Evolutionary conservation across 169 alveolate species (phyloP).

Genomic region (Plasmodium vinckei): DNA sequence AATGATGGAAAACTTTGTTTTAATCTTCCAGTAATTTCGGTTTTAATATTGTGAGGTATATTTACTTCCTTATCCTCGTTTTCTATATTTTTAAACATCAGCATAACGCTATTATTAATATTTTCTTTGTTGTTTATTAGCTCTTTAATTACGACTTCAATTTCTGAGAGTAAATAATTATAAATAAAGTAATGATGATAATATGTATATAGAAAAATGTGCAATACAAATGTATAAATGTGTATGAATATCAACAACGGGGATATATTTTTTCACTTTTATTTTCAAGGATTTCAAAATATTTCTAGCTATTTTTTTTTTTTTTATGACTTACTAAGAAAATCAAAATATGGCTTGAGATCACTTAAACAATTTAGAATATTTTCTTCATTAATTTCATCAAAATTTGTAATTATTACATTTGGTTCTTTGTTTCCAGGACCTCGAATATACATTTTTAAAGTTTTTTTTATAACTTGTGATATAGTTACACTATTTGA

Average conservation of each 20-base stretch:
- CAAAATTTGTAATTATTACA: constrained; percentile 75
- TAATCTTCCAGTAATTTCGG: constrained; percentile 73
- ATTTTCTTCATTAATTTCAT: constrained; percentile 79
- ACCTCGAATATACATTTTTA: constrained; percentile 77
- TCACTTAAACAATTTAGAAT: constrained; percentile 33
- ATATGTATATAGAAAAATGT: too few species aligned
- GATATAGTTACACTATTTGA: constrained; percentile 81
- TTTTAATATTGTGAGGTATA: constrained; percentile 48
- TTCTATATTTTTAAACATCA: constrained; percentile 34
- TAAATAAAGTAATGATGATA: too few species aligned
- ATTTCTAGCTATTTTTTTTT: not conserved
- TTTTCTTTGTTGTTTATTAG: constrained; percentile 56
- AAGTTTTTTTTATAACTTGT: constrained; percentile 81
- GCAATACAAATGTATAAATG: not conserved
- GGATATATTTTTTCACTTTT: not conserved
- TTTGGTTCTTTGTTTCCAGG: constrained; percentile 79
- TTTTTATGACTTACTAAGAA: constrained; percentile 39
- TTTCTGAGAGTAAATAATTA: constrained; percentile 22
- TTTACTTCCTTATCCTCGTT: constrained; percentile 33
- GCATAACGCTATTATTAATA: constrained; percentile 57
- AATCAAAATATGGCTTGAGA: constrained; percentile 71
- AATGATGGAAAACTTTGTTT: constrained; percentile 68
- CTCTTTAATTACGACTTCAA: constrained; percentile 48
- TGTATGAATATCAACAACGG: not conserved
- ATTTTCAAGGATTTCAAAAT: too few species aligned